Evolutionary conservation across 345 rosid genomes (phyloP).

Genomic region (Eucalyptus regnans): DNA sequence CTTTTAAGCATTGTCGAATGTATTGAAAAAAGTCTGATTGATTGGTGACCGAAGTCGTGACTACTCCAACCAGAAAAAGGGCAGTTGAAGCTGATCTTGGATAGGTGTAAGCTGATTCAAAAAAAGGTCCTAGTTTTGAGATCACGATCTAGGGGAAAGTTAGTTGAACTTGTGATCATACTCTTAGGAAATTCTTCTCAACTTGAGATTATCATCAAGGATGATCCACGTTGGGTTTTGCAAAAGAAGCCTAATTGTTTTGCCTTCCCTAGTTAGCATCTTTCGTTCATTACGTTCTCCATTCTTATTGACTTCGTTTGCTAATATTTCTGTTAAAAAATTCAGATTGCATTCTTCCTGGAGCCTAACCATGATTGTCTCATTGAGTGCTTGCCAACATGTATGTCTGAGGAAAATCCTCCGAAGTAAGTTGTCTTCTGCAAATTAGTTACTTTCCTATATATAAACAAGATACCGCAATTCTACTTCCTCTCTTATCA

Average conservation of each 20-base stretch:
- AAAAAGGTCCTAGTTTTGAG: too few species aligned
- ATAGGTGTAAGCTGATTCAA: too few species aligned
- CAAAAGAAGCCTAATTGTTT: background rate
- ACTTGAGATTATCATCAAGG: background rate
- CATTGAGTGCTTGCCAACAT: background rate
- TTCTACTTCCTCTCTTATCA: background rate
- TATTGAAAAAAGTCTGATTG: too few species aligned
- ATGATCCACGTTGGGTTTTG: background rate
- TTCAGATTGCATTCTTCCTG: background rate
- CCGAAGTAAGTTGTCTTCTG: background rate
- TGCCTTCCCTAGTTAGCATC: background rate
- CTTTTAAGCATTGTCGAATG: too few species aligned
- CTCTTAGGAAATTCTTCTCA: too few species aligned
- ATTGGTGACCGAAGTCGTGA: too few species aligned
- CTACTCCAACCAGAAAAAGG: too few species aligned
- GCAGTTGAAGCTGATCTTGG: too few species aligned
- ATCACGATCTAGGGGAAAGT: background rate
- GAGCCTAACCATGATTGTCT: background rate
- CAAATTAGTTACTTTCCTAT: too few species aligned
- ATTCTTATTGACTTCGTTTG: background rate
- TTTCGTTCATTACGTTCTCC: background rate
- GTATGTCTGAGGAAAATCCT: background rate
- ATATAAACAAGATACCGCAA: background rate
- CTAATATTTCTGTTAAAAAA: background rate
- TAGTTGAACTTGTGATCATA: too few species aligned